These are phyloP conservation scores for Marsdenia floribunda DNA, from an alignment of 257 asterid genomes.

Conservation along the genomic window DNA sequence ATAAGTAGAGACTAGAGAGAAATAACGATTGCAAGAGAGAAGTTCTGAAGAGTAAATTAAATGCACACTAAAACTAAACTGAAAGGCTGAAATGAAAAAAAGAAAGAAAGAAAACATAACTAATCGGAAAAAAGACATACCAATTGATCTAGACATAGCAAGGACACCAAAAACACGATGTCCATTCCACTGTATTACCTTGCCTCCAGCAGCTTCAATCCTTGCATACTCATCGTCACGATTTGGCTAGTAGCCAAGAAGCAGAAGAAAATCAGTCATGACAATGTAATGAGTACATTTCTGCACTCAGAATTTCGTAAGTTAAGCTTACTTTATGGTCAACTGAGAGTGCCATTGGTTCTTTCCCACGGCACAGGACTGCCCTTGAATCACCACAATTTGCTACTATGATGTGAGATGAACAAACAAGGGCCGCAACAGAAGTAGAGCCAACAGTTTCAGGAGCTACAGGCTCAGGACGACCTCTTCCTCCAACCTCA, in stretches of 20 bases:
- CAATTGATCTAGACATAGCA: constrained; percentile 96
- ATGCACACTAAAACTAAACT: constrained; percentile 4
- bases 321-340: constrained; percentile 71
- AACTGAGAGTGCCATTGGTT: constrained; percentile 62
- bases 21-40: neutral
- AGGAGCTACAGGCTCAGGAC: constrained; percentile 60
- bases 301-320: neutral
- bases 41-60: constrained; percentile 1
- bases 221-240: constrained; percentile 91
- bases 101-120: too few species aligned
- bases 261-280: constrained; percentile 15
- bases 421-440: constrained; percentile 80
- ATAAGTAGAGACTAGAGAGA: neutral
- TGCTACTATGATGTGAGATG: constrained; percentile 89
- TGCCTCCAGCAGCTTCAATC: constrained; percentile 94
- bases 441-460: constrained; percentile 97
- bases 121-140: constrained; percentile 35
- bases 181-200: constrained; percentile 98
- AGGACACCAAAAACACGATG: constrained; percentile 97
- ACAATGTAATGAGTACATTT: constrained; percentile 1
- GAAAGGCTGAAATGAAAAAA: neutral
- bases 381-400: constrained; percentile 98
- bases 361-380: constrained; percentile 88
- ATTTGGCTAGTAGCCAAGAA: constrained; percentile 50
- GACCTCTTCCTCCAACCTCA: constrained; percentile 58